Evolutionary conservation across 2,329 filamentous ascomycete species (phyloP), one percentile per base, ranked within the genome.

Genomic region (Phyllosticta ampelicida): DNA sequence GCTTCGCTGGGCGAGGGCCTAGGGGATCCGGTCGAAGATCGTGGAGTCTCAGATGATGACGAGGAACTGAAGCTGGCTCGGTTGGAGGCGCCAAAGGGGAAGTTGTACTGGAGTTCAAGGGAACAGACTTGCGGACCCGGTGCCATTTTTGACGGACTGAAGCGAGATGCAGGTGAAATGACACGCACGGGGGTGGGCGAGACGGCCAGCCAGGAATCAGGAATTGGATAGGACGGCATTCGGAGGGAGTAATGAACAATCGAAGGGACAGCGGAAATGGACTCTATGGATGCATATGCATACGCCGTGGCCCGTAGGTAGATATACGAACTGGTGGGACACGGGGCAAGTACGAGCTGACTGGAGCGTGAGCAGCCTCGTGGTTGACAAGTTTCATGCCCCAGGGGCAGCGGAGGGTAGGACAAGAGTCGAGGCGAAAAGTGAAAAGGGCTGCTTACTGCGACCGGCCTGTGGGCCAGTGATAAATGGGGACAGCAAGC

Each of bases 1-100:
- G 36, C 36, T 8, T 44, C 36, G 52, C 56, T 70, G 29, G 71
- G 66, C 10, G 68, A 70, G 56, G 67, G 67, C 44, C 68, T 65
- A 9, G 71, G 70, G 20, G 71, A 73, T 53, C 73, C 71, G 66
- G 70, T 73, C 51, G 72, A 72, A 53, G 70, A 70, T 66, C 71
- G 72, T 60, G 72, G 73, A 63, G 71, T 66, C 62, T 70, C 69
- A 44, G 69, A 69, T 56, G 70, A 72, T 28, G 71, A 68, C 49
- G 70, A 72, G 28, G 71, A 72, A 66, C 70, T 71, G 61, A 68
- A 71, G 67, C 71, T 73, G 67, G 70, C 61, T 59, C 69, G 54
- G 56, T 21, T 44, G 53, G 20, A 44, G 6, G 36, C n/a, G 11
- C 36, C 36, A 16, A 44, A 44, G 16, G 36, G 36, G n/a, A 44